Evolutionary conservation across 257 asterid species (phyloP).

Genomic region (Salvia miltiorrhiza): DNA sequence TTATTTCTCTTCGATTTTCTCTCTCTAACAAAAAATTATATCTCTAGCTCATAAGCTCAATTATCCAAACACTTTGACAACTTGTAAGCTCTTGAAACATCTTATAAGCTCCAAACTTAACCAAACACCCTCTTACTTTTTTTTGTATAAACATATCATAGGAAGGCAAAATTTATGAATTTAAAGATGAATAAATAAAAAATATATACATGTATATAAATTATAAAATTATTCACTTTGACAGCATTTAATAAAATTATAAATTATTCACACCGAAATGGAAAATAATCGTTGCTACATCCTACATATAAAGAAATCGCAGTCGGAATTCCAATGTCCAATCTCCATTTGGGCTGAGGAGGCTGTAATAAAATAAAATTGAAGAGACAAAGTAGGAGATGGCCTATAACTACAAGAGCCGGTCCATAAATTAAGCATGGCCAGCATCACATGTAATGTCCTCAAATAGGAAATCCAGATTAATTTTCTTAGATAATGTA

Average conservation of each 20-base stretch:
- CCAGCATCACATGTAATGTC: conserved; percentile 44
- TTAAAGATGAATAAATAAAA: too few relatives aligned
- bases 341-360: neutral
- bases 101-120: too few relatives aligned
- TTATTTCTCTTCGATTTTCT: too few relatives aligned
- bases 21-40: too few relatives aligned
- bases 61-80: too few relatives aligned
- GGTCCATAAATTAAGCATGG: conserved; percentile 21
- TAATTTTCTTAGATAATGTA: neutral
- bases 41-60: too few relatives aligned
- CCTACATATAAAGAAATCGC: neutral
- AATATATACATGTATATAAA: too few relatives aligned
- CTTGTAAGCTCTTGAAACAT: too few relatives aligned
- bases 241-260: neutral
- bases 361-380: neutral
- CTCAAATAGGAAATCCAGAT: neutral
- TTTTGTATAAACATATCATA: too few relatives aligned
- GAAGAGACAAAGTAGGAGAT: conserved; percentile 31
- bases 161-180: too few relatives aligned
- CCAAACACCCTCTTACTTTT: too few relatives aligned
- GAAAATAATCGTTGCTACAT: neutral
- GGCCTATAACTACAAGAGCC: conserved; percentile 20
- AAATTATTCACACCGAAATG: neutral
- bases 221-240: too few relatives aligned
- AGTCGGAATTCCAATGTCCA: neutral